Conservation (phyloP, 202 grass and related monocot genomes). For the Panicum virgatum region DNA sequence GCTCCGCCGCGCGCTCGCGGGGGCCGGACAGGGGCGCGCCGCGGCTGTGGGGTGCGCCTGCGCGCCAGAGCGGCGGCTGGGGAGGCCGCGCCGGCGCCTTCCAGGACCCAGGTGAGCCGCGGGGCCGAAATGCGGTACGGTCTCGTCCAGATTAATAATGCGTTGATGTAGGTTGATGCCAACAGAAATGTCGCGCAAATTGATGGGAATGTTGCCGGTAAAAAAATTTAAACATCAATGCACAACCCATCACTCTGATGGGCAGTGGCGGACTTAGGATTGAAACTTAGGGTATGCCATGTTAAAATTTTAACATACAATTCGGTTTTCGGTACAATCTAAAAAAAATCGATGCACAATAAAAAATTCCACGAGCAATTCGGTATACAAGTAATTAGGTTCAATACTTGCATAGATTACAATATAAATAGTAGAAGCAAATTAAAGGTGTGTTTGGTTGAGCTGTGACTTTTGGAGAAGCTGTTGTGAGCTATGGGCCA, state of each 20-base stretch:
- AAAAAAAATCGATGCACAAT: too few species aligned
- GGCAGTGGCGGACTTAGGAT: too few species aligned
- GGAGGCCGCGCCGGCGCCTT: slow-evolving; percentile 19
- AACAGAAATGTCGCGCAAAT: not conserved
- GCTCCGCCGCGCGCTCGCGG: slow-evolving; percentile 4
- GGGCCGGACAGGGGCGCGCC: not conserved
- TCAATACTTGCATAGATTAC: too few species aligned
- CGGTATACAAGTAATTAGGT: too few species aligned
- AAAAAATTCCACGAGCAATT: too few species aligned
- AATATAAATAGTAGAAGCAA: too few species aligned
- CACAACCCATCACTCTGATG: not conserved
- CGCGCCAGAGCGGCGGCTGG: slow-evolving; percentile 22
- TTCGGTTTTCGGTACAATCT: too few species aligned
- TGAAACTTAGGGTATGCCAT: too few species aligned
- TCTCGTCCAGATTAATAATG: not conserved
- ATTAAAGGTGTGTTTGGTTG: too few species aligned
- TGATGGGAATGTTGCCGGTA: not conserved
- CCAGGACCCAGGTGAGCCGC: slow-evolving; percentile 44
- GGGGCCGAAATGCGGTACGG: not conserved
- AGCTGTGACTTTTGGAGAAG: too few species aligned
- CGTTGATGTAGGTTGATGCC: not conserved
- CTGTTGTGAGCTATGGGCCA: too few species aligned
- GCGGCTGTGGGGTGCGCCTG: not conserved
- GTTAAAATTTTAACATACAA: too few species aligned
- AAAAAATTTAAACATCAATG: not conserved